Evolutionary conservation across 176 grass and related monocot genomes (phyloP), one percentile per base, ranked within the genome.

Genomic region (Cenchrus americanus): DNA sequence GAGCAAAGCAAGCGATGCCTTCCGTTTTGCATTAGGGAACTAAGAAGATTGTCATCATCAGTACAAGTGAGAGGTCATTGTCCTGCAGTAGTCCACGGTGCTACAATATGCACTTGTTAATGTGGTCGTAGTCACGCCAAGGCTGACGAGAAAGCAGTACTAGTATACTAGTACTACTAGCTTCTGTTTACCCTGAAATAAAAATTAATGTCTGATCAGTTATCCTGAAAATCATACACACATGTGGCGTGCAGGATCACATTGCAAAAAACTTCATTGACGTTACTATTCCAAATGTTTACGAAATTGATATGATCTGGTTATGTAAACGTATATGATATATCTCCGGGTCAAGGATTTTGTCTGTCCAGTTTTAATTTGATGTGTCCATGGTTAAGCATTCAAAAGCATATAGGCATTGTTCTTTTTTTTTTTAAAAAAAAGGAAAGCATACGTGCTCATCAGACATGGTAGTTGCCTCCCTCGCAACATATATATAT

Each of bases 21-120:
- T 40, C 54, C 18, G 22, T 60, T 37, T 37, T 48, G 41, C 13
- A 19, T 18, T 19, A 14, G 65, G 65, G 42, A 89, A 85, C 79
- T 53, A 76, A 82, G 15, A 80, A 46, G 6, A 71, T 65, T n/a
- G n/a, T n/a, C n/a, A 69, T 46, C 30, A 23, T 22, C 58, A 66
- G 21, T 83, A 58, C 88, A 24, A 68, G 84, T 77, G 72, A 76
- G 78, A 63, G 37, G 72, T 86, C 88, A 82, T 77, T 86, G 82
- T 82, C 88, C 22, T 62, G 19, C 77, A 49, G 87, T 89, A 57
- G 87, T 89, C 64, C 83, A 89, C 78, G 71, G 34, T 71, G 62
- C 87, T 61, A 55, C 82, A 76, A 76, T 32, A 81, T 32, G 54
- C 54, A 50, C 69, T 26, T 30, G 55, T 64, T 78, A 64, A 64